Percentiles rank a stretch among this genome's conserved stretches.
These are phyloP conservation scores for Acer campestre DNA, from an alignment of 345 rosid genomes.

Conservation along the genomic window DNA sequence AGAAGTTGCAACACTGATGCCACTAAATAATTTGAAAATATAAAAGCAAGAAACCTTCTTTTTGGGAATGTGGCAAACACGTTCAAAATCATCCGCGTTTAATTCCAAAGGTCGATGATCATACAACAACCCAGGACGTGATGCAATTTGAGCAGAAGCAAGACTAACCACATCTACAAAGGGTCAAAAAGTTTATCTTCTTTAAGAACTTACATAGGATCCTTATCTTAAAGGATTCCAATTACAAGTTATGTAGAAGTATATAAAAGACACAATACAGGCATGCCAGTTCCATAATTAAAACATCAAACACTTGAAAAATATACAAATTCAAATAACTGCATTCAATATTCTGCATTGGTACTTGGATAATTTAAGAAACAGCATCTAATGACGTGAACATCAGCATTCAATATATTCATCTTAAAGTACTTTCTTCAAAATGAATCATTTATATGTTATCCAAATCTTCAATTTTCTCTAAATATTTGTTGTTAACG, in stretches of 20 bases:
- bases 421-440: no score
- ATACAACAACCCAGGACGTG: constrained; percentile 12
- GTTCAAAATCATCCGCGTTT: constrained; percentile 30
- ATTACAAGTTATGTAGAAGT: not conserved
- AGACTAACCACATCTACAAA: constrained; percentile 24
- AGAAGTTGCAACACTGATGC: not conserved
- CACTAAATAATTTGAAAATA: not conserved
- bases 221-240: not conserved
- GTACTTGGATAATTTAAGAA: not conserved
- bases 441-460: no score
- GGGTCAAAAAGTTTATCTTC: not conserved
- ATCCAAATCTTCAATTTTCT: no score
- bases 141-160: not conserved
- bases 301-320: not conserved
- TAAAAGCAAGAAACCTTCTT: constrained; percentile 33
- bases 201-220: not conserved
- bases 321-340: not conserved
- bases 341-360: not conserved
- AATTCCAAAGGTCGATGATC: constrained; percentile 35
- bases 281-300: not conserved
- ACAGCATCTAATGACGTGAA: no score
- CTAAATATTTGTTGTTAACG: no score
- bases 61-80: constrained; percentile 32
- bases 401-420: no score
- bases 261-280: not conserved